Conservation (phyloP, 225 moss, liverwort and hornwort species). For the Sphagnum tenellum region DNA sequence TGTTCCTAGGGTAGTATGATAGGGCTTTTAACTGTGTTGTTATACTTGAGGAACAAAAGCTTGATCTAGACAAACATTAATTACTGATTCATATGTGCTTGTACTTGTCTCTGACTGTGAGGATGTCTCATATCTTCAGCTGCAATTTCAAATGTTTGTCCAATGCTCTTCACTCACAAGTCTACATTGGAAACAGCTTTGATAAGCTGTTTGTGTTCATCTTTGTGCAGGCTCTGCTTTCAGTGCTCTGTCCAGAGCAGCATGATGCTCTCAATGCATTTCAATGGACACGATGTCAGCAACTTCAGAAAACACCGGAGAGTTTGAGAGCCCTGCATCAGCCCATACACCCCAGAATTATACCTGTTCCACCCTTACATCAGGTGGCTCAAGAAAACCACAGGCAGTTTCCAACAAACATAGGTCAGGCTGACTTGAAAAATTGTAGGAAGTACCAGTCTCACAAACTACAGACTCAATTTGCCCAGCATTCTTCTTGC, state of each 20-base stretch:
- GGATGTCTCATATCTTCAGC: no score
- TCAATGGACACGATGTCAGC: constrained; percentile 16
- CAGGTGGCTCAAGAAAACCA: no score
- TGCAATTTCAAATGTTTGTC: background rate
- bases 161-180: background rate
- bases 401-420: background rate
- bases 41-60: no score
- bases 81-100: no score
- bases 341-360: no score
- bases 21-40: no score
- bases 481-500: constrained; percentile 8
- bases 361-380: no score
- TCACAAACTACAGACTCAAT: constrained; percentile 2
- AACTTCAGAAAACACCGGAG: constrained; percentile 12
- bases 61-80: no score
- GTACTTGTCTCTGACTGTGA: no score
- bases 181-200: no score
- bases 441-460: background rate
- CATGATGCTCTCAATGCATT: constrained; percentile 14
- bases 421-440: background rate
- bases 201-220: no score
- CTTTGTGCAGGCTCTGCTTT: constrained; percentile 27
- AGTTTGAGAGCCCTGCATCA: constrained; percentile 6
- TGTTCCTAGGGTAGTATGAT: no score
- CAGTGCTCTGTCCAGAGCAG: constrained; percentile 20